Evolutionary conservation across 1,284 basidiomycete genomes (phyloP).

Genomic region (Irpex sp.): DNA sequence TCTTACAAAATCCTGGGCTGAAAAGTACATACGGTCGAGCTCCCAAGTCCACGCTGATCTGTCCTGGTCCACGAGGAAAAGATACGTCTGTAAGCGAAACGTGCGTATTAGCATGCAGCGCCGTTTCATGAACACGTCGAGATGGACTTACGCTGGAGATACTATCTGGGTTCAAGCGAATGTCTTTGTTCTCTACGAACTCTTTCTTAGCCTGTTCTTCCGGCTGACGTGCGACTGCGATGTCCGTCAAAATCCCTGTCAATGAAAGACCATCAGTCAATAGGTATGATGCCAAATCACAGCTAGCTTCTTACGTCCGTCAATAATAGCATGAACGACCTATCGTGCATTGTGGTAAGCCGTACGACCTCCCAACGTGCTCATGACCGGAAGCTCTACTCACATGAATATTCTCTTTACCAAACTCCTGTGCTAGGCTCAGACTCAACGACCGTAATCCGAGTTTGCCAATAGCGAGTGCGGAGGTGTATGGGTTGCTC

Average conservation of each 20-base stretch:
- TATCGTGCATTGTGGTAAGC: slow-evolving; percentile 17
- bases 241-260: slow-evolving; percentile 43
- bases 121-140: no score
- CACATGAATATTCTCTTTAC: slow-evolving; percentile 76
- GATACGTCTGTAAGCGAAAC: slow-evolving; percentile 30
- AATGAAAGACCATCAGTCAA: background rate
- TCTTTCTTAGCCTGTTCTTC: slow-evolving; percentile 45
- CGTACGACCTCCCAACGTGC: no score
- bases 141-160: slow-evolving; percentile 53
- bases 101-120: background rate
- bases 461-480: slow-evolving; percentile 68
- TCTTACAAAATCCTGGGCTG: no score
- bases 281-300: background rate
- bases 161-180: slow-evolving; percentile 53
- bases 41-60: slow-evolving; percentile 50
- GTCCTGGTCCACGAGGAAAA: slow-evolving; percentile 40
- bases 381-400: slow-evolving; percentile 14
- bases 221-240: slow-evolving; percentile 16
- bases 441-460: slow-evolving; percentile 66
- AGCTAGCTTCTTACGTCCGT: slow-evolving; percentile 27
- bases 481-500: slow-evolving; percentile 62
- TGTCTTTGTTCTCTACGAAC: slow-evolving; percentile 3
- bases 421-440: slow-evolving; percentile 78
- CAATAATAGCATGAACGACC: slow-evolving; percentile 55
- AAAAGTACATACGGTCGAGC: slow-evolving; percentile 34